These are phyloP conservation scores for Rhipidocladum racemiflorum DNA, from an alignment of 176 grass and related monocot species.

Conservation along the genomic window DNA sequence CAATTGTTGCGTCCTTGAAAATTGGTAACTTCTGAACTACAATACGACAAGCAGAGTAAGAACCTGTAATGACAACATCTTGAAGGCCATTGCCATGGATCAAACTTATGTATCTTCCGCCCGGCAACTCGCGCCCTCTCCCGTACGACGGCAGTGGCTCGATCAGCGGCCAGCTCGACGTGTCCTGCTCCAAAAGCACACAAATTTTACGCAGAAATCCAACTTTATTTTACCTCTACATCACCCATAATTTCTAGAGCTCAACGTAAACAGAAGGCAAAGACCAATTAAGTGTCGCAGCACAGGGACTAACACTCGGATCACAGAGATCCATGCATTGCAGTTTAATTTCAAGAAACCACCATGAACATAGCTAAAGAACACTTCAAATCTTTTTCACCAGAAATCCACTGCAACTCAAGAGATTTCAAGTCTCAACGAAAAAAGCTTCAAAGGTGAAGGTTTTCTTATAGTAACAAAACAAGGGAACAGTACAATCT, in stretches of 20 bases:
- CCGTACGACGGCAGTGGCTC: constrained; percentile 87
- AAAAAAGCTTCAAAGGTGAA: background rate
- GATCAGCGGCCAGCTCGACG: constrained; percentile 72
- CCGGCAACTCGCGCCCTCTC: constrained; percentile 77
- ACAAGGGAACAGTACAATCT: background rate
- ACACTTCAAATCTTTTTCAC: background rate
- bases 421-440: background rate
- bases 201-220: background rate
- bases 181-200: constrained; percentile 52
- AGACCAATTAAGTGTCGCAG: background rate
- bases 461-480: background rate
- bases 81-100: constrained; percentile 77
- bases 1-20: too few relatives aligned
- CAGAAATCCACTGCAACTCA: background rate
- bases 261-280: background rate
- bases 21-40: too few relatives aligned
- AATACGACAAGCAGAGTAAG: background rate
- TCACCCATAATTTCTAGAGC: background rate
- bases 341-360: background rate
- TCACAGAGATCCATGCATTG: background rate
- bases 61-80: constrained; percentile 96
- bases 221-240: background rate
- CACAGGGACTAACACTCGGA: background rate
- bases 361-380: background rate
- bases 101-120: constrained; percentile 81